Evolutionary conservation across 2,329 filamentous ascomycete genomes (phyloP).

Genomic region (Pseudocercospora ulei): DNA sequence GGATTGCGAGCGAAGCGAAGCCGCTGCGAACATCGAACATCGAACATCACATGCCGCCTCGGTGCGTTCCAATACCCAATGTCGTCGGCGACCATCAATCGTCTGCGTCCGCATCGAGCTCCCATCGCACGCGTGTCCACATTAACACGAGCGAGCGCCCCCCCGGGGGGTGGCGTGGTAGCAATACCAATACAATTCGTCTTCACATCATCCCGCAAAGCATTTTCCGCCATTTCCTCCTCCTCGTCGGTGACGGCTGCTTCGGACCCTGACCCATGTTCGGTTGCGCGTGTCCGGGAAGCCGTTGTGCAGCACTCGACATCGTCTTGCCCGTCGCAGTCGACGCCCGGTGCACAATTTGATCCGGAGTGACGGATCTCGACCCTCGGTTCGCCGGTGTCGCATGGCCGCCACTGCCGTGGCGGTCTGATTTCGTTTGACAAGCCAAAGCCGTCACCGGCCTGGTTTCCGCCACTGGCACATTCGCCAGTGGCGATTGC

Average conservation of each 20-base stretch:
- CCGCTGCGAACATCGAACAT: too few species aligned
- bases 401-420: neutral
- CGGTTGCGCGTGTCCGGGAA: neutral
- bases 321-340: slow-evolving; percentile 12
- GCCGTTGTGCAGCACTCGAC: slow-evolving; percentile 1
- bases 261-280: slow-evolving; percentile 1
- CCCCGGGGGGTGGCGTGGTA: too few species aligned
- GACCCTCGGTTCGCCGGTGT: neutral
- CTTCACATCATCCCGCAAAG: slow-evolving; percentile 10
- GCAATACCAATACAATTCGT: neutral
- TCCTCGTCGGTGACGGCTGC: slow-evolving; percentile 1
- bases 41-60: too few species aligned
- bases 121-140: too few species aligned
- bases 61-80: too few species aligned
- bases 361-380: slow-evolving; percentile 10
- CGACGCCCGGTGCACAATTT: slow-evolving; percentile 10
- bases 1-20: too few species aligned
- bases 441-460: neutral
- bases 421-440: neutral
- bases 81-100: too few species aligned
- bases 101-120: too few species aligned
- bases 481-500: slow-evolving; percentile 11
- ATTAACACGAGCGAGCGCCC: too few species aligned
- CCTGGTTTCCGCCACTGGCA: neutral
- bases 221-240: slow-evolving; percentile 13